A percentile compares a stretch with the other conserved stretches of the same genome.
Evolutionary conservation across 148 eudicot genomes (phyloP).

Genomic region (Linanthus parryae): DNA sequence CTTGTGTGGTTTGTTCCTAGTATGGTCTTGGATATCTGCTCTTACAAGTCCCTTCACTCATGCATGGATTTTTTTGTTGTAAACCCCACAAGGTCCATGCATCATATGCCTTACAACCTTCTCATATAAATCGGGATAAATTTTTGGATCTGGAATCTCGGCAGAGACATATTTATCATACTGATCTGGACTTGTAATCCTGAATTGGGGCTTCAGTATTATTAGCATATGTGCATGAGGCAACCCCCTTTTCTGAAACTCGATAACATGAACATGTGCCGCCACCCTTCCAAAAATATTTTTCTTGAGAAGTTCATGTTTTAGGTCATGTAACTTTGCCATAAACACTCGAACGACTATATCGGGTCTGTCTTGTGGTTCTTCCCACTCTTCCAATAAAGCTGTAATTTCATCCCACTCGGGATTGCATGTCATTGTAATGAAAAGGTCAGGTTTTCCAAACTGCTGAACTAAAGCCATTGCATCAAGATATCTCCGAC

Average conservation of each 20-base stretch:
- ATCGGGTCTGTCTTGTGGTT: not conserved
- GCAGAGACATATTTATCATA: not conserved
- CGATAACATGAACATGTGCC: conserved; percentile 9
- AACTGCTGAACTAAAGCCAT: not conserved
- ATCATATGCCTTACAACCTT: not conserved
- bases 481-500: not conserved
- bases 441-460: not conserved
- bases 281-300: conserved; percentile 8
- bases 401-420: not conserved
- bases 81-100: not conserved
- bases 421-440: not conserved
- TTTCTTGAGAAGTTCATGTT: not conserved
- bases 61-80: not conserved
- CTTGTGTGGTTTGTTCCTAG: too few relatives aligned
- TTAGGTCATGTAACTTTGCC: not conserved
- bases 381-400: not conserved
- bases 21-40: too few relatives aligned
- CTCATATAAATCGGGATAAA: too few relatives aligned
- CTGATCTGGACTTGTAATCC: not conserved
- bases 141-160: not conserved
- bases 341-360: not conserved
- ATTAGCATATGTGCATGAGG: conserved; percentile 14
- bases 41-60: too few relatives aligned
- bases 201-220: conserved; percentile 7
- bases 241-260: conserved; percentile 17